Evolutionary conservation across 148 eudicot species (phyloP), one percentile per base, ranked within the genome.

Genomic region (Cornus suecica): DNA sequence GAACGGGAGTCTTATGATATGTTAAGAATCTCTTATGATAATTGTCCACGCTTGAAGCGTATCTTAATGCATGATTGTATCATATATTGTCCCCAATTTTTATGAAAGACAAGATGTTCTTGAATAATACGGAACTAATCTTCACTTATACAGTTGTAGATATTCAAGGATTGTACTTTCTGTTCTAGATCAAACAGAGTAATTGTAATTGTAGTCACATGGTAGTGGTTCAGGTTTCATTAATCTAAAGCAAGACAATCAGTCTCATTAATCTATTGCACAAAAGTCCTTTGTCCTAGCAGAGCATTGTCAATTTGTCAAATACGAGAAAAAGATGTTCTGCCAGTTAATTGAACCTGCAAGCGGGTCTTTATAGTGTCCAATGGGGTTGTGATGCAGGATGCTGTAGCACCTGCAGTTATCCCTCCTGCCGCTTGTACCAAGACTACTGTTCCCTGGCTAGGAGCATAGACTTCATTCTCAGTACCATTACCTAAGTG

Each of bases 361-460:
- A 91, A 81, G 37, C 99, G 94, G 67, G 99, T 95, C 82, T 95
- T 95, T 60, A 95, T 93, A 45, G 99, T 95, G 76, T 95, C 99
- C 79, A 95, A 65, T 34, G 99, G 99, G 63, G 98, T 95, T 69
- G 99, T 93, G 77, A 95, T 87, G 84, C 86, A 93, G 74, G 99
- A 90, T 76, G 98, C 94, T 20, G 91, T 83, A 61, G 97, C 97
- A 81, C 97, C 99, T 66, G 99, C 99, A 75, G 83, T 72, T 70
- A 96, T 83, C 74, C 99, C 99, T 71, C 99, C 99, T 34, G 93
- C 92, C 80, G 91, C 98, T 87, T 96, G 99, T 80, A 93, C 92
- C 74, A 82, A 68, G 68, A 88, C 85, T 76, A 93, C 84, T 65
- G 80, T 78, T 79, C 90, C 76, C 61, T 75, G 63, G 75, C 86